phyloP scores from a whole-genome alignment of 257 asterid genomes.

The Primulina huaijiensis region DNA sequence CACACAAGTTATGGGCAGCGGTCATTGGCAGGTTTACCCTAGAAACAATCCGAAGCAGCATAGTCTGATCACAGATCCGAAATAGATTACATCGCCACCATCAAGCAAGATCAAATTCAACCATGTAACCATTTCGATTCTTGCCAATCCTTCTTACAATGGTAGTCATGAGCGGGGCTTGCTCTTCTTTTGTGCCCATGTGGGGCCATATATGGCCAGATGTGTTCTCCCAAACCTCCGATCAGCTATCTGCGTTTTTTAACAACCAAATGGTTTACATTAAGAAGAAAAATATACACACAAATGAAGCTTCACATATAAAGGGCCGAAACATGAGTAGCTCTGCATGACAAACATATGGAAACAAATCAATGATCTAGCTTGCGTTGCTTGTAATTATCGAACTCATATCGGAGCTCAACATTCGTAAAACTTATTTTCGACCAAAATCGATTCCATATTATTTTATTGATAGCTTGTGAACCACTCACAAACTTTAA shows the following conservation, averaged over 20 bases:
- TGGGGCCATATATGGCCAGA: slow-evolving; percentile 92
- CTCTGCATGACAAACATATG: background rate
- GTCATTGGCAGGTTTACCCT: too few relatives aligned
- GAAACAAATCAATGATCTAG: background rate
- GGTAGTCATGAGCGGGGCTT: slow-evolving; percentile 27
- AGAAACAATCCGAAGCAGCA: too few relatives aligned
- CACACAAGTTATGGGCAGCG: too few relatives aligned
- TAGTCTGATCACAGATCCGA: background rate
- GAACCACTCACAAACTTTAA: too few relatives aligned
- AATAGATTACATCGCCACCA: background rate
- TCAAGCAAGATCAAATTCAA: slow-evolving; percentile 13
- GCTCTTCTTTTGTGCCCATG: slow-evolving; percentile 81
- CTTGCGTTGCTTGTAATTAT: background rate
- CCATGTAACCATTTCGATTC: slow-evolving; percentile 4
- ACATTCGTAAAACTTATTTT: background rate
- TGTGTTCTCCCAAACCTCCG: slow-evolving; percentile 95
- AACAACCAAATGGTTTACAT: background rate
- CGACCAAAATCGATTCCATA: background rate
- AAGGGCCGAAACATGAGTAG: background rate
- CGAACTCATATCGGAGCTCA: background rate
- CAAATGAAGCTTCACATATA: background rate
- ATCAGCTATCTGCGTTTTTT: slow-evolving; percentile 77
- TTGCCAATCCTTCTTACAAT: slow-evolving; percentile 6
- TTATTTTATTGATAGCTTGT: too few relatives aligned
- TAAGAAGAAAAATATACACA: background rate